A percentile compares a stretch with the other conserved stretches of the same genome.
Evolutionary conservation across 2,329 filamentous ascomycete genomes (phyloP).

Genomic region (Endoconidiophora laricicola): DNA sequence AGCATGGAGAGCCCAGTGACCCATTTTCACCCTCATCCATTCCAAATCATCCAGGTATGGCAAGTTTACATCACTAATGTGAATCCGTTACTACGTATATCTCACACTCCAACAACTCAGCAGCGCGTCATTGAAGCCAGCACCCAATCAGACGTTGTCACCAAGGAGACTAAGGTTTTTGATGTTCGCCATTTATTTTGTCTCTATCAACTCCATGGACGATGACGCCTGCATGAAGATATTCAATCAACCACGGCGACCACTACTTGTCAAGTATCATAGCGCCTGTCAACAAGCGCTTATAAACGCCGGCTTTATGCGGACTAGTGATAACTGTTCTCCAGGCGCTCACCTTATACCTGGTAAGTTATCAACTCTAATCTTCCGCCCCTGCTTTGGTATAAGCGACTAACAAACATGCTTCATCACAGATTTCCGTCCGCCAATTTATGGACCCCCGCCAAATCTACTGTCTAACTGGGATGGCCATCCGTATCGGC

Average conservation of each 20-base stretch:
- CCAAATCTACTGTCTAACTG: constrained; percentile 33
- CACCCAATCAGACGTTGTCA: constrained; percentile 26
- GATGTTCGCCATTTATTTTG: constrained; percentile 49
- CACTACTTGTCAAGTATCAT: constrained; percentile 36
- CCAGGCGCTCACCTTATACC: constrained; percentile 50
- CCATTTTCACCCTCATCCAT: constrained; percentile 33
- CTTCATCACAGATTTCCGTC: constrained; percentile 22
- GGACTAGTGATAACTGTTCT: constrained; percentile 46
- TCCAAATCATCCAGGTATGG: constrained; percentile 50
- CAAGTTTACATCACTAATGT: constrained; percentile 54
- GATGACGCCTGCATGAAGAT: constrained; percentile 37
- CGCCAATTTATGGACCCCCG: constrained; percentile 42
- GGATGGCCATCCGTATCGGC: constrained; percentile 49
- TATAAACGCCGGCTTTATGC: constrained; percentile 49
- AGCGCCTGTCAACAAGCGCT: constrained; percentile 46
- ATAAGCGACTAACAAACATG: not conserved
- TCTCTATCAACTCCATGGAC: constrained; percentile 40
- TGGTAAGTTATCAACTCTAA: constrained; percentile 29
- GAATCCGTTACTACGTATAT: constrained; percentile 51
- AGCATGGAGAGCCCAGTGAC: constrained; percentile 27
- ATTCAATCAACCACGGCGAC: constrained; percentile 35
- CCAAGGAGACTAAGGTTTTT: constrained; percentile 44
- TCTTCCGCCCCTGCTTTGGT: too few relatives aligned
- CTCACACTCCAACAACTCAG: constrained; percentile 49
- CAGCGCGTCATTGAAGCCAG: constrained; percentile 46